phyloP scores from a whole-genome alignment of 192 early-diverging fungal species.

The Coemansia sp. region DNA sequence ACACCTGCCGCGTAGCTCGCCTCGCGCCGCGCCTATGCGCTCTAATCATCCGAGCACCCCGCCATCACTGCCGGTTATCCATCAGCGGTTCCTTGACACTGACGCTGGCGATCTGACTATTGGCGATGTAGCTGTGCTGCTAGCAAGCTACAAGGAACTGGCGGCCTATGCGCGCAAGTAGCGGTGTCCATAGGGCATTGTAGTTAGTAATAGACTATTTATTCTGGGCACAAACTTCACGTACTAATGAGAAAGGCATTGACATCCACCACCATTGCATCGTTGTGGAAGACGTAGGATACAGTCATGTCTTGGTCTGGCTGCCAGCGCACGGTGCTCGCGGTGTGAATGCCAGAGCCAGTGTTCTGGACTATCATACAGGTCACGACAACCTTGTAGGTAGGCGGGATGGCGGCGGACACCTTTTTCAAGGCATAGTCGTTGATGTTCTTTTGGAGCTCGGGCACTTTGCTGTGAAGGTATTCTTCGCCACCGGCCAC shows the following conservation, averaged over 20 bases:
- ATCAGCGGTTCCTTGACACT: slow-evolving; percentile 19
- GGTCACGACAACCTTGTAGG: slow-evolving; percentile 29
- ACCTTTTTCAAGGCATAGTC: slow-evolving; percentile 45
- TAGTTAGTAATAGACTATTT: too few species aligned
- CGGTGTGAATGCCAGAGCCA: slow-evolving; percentile 33
- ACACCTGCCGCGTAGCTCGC: slow-evolving; percentile 19
- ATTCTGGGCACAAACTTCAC: background rate
- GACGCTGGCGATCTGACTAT: slow-evolving; percentile 23
- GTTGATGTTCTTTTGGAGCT: slow-evolving; percentile 44
- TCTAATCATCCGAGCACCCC: too few species aligned
- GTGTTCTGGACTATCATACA: slow-evolving; percentile 48
- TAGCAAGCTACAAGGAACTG: slow-evolving; percentile 47
- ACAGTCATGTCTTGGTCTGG: slow-evolving; percentile 20
- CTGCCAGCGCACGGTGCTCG: slow-evolving; percentile 34
- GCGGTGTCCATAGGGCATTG: background rate
- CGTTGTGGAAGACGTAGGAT: slow-evolving; percentile 30
- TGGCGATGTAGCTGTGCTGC: slow-evolving; percentile 33
- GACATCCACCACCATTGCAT: slow-evolving; percentile 23
- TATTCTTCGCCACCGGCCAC: slow-evolving; percentile 34
- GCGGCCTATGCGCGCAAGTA: slow-evolving; percentile 22
- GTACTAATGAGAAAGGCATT: slow-evolving; percentile 29
- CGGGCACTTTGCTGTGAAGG: slow-evolving; percentile 18
- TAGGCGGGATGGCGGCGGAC: background rate
- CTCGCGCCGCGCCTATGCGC: background rate
- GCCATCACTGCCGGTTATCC: background rate